phyloP scores from a whole-genome alignment of 2,329 filamentous ascomycete genomes.

The Sclerotinia glacialis region DNA sequence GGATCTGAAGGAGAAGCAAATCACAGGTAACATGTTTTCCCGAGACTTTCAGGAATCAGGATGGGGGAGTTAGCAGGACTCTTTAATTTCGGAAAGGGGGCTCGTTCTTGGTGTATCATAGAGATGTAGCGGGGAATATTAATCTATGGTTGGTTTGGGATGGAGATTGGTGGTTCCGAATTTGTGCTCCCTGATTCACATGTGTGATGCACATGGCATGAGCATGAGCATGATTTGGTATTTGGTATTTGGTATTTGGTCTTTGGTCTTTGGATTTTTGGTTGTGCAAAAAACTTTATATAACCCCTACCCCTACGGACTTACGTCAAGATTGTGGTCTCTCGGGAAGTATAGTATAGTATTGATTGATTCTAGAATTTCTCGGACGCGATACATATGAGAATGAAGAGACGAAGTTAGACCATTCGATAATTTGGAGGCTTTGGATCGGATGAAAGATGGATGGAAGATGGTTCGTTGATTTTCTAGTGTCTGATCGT shows the following conservation, averaged over 20 bases:
- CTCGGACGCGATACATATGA: background rate
- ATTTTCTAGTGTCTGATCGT: background rate
- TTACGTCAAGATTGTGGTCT: background rate
- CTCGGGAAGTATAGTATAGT: background rate
- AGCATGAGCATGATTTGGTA: background rate
- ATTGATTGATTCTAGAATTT: background rate
- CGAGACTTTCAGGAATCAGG: background rate
- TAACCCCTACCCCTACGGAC: background rate
- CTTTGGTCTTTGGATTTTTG: background rate
- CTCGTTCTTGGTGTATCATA: background rate
- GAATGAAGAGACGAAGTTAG: constrained; percentile 10
- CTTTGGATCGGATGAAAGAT: background rate
- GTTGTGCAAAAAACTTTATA: background rate
- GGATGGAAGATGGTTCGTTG: background rate
- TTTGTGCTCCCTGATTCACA: constrained; percentile 3
- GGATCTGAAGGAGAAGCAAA: background rate
- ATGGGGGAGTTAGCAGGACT: background rate
- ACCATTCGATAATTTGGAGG: background rate
- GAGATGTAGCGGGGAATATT: too few relatives aligned
- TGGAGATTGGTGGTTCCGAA: background rate
- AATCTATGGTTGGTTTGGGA: background rate
- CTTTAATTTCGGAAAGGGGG: background rate
- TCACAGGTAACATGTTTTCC: background rate
- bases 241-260: too few relatives aligned
- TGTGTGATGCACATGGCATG: background rate